Conservation (phyloP, 225 moss, liverwort and hornwort genomes). For the Neckera pumila region DNA sequence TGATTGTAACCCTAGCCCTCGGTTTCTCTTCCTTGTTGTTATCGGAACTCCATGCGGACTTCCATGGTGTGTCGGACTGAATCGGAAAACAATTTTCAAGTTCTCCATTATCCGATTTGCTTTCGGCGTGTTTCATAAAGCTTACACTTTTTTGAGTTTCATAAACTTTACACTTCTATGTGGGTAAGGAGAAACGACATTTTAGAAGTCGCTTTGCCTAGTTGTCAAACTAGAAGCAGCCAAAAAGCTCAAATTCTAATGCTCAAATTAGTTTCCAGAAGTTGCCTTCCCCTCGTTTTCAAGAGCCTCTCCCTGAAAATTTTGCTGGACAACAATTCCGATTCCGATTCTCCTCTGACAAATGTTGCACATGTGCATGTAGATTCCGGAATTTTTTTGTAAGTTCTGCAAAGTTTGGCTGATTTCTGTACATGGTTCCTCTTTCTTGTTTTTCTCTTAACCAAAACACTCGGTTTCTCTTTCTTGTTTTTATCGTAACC, state of each 20-base stretch:
- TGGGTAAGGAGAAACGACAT: neutral
- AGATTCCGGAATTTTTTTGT: neutral
- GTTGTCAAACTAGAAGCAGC: neutral
- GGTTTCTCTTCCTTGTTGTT: neutral
- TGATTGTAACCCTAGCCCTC: neutral
- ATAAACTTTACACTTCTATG: neutral
- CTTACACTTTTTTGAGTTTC: too few species aligned
- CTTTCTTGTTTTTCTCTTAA: neutral
- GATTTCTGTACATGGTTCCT: neutral
- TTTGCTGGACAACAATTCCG: neutral
- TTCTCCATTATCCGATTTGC: neutral
- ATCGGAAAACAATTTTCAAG: neutral
- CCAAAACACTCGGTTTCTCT: neutral
- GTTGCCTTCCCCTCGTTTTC: neutral
- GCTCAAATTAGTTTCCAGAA: neutral
- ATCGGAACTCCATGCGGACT: fast-evolving
- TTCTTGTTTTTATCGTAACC: neutral
- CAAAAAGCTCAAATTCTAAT: neutral
- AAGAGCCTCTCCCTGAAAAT: neutral
- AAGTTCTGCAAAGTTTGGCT: neutral
- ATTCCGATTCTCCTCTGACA: neutral
- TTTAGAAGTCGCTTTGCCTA: neutral
- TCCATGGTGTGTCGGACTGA: neutral
- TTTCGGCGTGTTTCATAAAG: neutral
- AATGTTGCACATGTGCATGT: neutral